A percentile compares a stretch with the other conserved stretches of the same genome.
phyloP scores from a whole-genome alignment of 2,329 filamentous ascomycete genomes.

The Daldinia eschscholtzii region DNA sequence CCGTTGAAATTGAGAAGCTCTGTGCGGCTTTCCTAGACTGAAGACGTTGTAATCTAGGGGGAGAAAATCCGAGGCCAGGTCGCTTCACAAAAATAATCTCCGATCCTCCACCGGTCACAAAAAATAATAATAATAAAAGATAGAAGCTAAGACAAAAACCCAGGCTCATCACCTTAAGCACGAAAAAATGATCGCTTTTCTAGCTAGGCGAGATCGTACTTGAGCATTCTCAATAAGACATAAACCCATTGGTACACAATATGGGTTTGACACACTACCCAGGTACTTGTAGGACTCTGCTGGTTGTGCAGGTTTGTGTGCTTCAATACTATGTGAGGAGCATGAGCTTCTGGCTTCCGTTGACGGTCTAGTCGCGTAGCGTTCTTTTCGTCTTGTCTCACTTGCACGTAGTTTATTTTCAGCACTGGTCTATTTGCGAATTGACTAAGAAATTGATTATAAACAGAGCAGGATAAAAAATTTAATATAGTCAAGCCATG shows the following conservation, averaged over 20 bases:
- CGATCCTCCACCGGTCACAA: conserved; percentile 22
- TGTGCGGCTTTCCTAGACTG: conserved; percentile 30
- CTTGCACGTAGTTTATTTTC: not conserved
- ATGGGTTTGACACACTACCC: no score
- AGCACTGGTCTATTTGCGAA: not conserved
- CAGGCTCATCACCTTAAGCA: not conserved
- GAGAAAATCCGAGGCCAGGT: conserved; percentile 25
- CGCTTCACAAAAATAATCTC: conserved; percentile 36
- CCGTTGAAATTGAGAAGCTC: conserved; percentile 36
- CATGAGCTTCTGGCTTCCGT: not conserved
- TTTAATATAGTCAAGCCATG: not conserved
- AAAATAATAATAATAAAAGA: not conserved
- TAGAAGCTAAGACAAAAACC: not conserved
- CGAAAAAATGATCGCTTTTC: not conserved
- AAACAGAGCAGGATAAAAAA: not conserved
- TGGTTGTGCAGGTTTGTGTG: not conserved
- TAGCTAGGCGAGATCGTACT: not conserved
- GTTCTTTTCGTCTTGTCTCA: not conserved
- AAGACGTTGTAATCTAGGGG: conserved; percentile 22
- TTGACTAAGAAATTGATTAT: not conserved
- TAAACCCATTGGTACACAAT: not conserved
- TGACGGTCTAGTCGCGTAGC: not conserved
- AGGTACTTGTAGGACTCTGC: not conserved
- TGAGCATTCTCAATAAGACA: not conserved
- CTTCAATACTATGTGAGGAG: not conserved